Base-by-base conservation (phyloP, 306 rosid genomes). In the Inga oerstediana region DNA sequence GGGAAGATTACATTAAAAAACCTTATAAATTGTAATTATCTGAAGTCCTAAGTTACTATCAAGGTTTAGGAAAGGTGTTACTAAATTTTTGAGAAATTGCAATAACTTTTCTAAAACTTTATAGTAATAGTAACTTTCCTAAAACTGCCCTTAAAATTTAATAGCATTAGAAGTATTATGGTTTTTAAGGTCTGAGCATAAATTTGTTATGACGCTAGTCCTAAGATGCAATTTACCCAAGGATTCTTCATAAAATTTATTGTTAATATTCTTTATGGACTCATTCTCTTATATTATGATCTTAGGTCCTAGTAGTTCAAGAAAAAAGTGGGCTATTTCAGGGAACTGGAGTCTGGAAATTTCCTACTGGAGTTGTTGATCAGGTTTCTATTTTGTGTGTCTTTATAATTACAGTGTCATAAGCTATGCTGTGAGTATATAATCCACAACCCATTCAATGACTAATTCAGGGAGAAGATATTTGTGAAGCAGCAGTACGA, bases 321-420 rank as follows among this genome's bases (percentile, higher is more conserved):
- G 98, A 93, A 87, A 95, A 89, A 84, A 81, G 76, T 30, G 99
- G 99, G 83, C 44, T 37, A 15, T 86, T 89, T 73, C 68, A 75
- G 49, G 94, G 97, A 51, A 86, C 68, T 74, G 93, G 97, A 30
- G 79, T 84, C 49, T 93, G 99, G 98, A 95, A 95, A 80, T 80
- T 90, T 67, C 98, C 99, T 58, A 95, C 99, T 7, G 98, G 98
- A 84, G 88, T 87, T 88, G 93, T 89, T 49, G 94, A 95, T 43
- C 88, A 95, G 93, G 99, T 95, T 72, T 69, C 73, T 59, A 17
- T 43, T 32, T 74, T 20, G 24, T 20, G 24, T 82, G 37, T 46
- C 70, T 52, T 83, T 74, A 61, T 37, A 65, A 37, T 27, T 77
- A 44, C 64, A 61, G 62, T 77, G 17, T 49, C 58, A 77, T 35